These are phyloP conservation scores for Apiospora aurea DNA, from an alignment of 2,329 filamentous ascomycete genomes.

Conservation along the genomic window DNA sequence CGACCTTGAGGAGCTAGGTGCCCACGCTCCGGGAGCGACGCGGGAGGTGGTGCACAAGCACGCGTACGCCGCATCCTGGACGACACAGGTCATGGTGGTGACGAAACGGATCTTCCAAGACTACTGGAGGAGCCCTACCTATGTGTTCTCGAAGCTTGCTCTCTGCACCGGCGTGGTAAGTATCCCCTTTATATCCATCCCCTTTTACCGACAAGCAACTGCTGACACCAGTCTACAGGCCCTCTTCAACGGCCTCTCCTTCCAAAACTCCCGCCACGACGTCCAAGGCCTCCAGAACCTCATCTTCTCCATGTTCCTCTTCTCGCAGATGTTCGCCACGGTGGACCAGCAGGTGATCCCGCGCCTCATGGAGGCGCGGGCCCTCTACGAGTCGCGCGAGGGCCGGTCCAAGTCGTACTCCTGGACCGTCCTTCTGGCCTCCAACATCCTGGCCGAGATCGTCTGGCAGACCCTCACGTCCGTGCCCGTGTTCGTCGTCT, in stretches of 20 bases:
- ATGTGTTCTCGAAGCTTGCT: neutral
- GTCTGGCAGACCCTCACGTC: constrained; percentile 81
- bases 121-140: neutral
- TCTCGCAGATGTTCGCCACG: neutral
- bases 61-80: neutral
- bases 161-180: neutral
- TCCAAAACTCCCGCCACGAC: neutral
- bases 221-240: neutral
- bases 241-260: constrained; percentile 16
- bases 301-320: neutral
- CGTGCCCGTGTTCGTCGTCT: constrained; percentile 84
- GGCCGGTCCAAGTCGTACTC: constrained; percentile 80
- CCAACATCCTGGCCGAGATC: constrained; percentile 79
- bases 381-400: constrained; percentile 85
- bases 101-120: neutral
- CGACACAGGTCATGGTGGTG: neutral
- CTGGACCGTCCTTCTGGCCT: constrained; percentile 77
- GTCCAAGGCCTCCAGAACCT: constrained; percentile 1
- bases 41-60: neutral
- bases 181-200: neutral
- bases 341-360: constrained; percentile 79
- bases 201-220: neutral
- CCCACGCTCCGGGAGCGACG: neutral
- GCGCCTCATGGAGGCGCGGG: constrained; percentile 81
- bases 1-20: neutral